phyloP scores from a whole-genome alignment of 768 basidiomycete genomes.

The Mycena olivaceomarginata region DNA sequence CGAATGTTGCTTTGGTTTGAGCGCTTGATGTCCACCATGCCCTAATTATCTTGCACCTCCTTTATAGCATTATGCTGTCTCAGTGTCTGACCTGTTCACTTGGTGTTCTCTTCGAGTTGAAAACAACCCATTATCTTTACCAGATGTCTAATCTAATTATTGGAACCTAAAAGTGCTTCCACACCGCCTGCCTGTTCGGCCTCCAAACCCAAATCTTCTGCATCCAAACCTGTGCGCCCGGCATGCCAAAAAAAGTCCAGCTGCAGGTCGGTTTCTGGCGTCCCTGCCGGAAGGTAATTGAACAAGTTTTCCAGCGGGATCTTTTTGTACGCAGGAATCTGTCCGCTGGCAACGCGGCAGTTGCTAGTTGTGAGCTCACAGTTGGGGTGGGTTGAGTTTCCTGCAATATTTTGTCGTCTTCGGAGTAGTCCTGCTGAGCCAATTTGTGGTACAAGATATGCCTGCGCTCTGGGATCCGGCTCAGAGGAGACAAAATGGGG shows the following conservation, averaged over 20 bases:
- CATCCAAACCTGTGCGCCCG: neutral
- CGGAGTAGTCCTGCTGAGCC: neutral
- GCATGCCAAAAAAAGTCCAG: conserved; percentile 19
- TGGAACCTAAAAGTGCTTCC: neutral
- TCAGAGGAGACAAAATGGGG: no score
- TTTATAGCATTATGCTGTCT: no score
- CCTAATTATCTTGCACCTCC: no score
- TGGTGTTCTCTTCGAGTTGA: neutral
- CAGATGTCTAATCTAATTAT: neutral
- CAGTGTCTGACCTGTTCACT: no score
- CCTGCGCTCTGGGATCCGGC: no score
- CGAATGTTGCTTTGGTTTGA: no score
- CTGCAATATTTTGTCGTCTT: neutral
- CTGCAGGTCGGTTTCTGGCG: neutral
- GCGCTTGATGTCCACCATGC: no score
- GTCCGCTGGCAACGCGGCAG: neutral
- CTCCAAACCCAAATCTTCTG: neutral
- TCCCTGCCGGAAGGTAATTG: neutral
- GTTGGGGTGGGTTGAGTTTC: no score
- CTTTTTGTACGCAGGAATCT: neutral
- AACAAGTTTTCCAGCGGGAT: neutral
- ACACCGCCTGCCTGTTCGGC: neutral
- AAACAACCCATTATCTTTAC: neutral
- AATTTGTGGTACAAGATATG: neutral
- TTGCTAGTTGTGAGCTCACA: neutral